A percentile compares a stretch with the other conserved stretches of the same genome.
phyloP scores from a whole-genome alignment of 73 alveolate genomes.

The Uronychia setigera region DNA sequence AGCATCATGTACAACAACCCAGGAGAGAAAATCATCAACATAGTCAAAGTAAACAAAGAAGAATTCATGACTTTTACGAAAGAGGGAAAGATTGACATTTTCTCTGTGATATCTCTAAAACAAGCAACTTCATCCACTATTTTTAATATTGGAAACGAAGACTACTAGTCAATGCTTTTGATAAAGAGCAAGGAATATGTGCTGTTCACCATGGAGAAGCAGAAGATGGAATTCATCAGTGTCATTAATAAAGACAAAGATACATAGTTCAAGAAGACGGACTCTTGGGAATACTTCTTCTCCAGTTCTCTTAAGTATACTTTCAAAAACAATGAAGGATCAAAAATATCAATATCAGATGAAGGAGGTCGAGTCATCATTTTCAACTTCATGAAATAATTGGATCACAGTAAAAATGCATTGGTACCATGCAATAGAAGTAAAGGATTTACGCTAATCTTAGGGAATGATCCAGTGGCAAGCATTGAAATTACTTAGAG shows the following conservation, averaged over 20 bases:
- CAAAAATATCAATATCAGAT: conserved; percentile 46
- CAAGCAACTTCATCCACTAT: conserved; percentile 15
- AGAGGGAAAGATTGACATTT: conserved; percentile 28
- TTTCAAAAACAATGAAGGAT: conserved; percentile 59
- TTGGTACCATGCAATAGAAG: conserved; percentile 53
- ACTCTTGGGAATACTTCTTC: conserved; percentile 66
- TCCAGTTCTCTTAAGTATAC: conserved; percentile 44
- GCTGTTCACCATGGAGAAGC: conserved; percentile 40
- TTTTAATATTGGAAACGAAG: conserved; percentile 32
- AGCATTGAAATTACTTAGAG: conserved; percentile 50
- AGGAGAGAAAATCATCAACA: conserved; percentile 17
- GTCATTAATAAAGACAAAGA: conserved; percentile 8
- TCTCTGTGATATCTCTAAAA: conserved; percentile 15
- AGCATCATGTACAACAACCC: not conserved
- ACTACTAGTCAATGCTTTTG: conserved; percentile 20
- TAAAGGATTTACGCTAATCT: not conserved
- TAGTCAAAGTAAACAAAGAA: conserved; percentile 11
- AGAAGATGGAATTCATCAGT: conserved; percentile 34
- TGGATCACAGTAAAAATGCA: conserved; percentile 48
- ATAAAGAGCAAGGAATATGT: conserved; percentile 32
- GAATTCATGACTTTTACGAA: conserved; percentile 47
- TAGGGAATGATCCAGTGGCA: conserved; percentile 63
- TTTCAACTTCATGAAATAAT: conserved; percentile 53
- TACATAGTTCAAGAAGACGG: conserved; percentile 24
- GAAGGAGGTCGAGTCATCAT: conserved; percentile 32